These are phyloP conservation scores for Nevesoporus exiguus DNA, from an alignment of 768 basidiomycete species.

Conservation along the genomic window DNA sequence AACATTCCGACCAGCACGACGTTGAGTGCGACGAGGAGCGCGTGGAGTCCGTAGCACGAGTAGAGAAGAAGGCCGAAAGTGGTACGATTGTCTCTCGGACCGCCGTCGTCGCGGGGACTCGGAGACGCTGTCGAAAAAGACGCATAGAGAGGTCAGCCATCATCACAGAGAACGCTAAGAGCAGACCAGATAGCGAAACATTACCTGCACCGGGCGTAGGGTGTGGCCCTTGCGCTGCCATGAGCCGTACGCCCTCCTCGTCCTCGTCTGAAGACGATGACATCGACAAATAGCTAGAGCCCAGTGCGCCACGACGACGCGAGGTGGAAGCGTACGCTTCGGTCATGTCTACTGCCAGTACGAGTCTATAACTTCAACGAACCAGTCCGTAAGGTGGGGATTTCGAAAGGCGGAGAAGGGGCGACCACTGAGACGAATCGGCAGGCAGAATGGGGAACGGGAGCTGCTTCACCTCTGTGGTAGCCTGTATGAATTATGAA, in stretches of 20 bases:
- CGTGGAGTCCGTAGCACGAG: neutral
- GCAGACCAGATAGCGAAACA: neutral
- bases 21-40: neutral
- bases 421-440: neutral
- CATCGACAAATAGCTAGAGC: neutral
- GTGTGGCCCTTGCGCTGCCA: neutral
- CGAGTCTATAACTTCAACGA: too few relatives aligned
- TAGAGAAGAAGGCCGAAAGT: neutral
- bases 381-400: neutral
- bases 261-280: neutral
- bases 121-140: too few relatives aligned
- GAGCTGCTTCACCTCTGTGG: too few relatives aligned
- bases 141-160: too few relatives aligned
- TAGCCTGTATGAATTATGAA: too few relatives aligned
- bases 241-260: neutral
- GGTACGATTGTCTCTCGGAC: too few relatives aligned
- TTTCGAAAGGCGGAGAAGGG: neutral
- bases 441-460: neutral
- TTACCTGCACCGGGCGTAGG: neutral
- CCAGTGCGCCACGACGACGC: neutral
- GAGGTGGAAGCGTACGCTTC: neutral
- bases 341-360: neutral
- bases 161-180: too few relatives aligned
- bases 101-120: too few relatives aligned
- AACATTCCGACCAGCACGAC: neutral